Evolutionary conservation across 163 green algal species (phyloP).

Genomic region (Scenedesmus sp.): DNA sequence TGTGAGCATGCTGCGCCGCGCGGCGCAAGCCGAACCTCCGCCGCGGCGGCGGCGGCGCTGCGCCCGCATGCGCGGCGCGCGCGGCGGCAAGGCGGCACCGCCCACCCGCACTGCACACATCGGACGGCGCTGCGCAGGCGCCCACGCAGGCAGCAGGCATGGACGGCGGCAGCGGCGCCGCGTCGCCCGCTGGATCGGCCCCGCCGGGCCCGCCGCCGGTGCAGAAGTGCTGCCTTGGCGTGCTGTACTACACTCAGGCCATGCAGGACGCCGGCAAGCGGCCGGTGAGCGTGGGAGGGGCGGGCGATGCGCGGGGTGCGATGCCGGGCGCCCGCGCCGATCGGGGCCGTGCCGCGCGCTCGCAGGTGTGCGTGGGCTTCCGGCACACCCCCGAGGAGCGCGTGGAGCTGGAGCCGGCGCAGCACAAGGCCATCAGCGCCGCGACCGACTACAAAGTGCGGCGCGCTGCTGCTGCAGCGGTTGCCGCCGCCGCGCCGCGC

Average conservation of each 20-base stretch:
- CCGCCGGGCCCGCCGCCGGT: no score
- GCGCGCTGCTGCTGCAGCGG: not conserved
- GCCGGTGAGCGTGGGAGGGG: not conserved
- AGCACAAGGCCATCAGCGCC: slow-evolving; percentile 8
- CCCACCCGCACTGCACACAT: no score
- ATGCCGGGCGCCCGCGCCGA: not conserved
- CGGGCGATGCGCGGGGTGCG: not conserved
- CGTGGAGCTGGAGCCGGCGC: slow-evolving; percentile 15
- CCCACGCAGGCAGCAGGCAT: no score
- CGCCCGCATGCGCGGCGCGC: no score
- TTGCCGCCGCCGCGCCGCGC: not conserved
- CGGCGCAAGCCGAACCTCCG: no score
- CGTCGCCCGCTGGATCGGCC: no score
- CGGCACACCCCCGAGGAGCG: slow-evolving; percentile 11
- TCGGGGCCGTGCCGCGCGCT: not conserved
- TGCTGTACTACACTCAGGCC: slow-evolving; percentile 34
- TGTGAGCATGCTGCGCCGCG: no score
- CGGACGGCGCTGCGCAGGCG: no score
- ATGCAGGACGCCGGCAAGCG: slow-evolving; percentile 12
- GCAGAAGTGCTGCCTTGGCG: no score
- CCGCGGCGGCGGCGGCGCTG: no score
- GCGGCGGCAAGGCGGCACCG: no score
- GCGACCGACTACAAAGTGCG: slow-evolving; percentile 26
- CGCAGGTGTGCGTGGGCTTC: slow-evolving; percentile 14
- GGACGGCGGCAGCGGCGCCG: no score